Percentiles rank a stretch among this genome's conserved stretches.
Evolutionary conservation across 805 yeast genomes (phyloP).

Genomic region (Wickerhamomyces chaumierensis): DNA sequence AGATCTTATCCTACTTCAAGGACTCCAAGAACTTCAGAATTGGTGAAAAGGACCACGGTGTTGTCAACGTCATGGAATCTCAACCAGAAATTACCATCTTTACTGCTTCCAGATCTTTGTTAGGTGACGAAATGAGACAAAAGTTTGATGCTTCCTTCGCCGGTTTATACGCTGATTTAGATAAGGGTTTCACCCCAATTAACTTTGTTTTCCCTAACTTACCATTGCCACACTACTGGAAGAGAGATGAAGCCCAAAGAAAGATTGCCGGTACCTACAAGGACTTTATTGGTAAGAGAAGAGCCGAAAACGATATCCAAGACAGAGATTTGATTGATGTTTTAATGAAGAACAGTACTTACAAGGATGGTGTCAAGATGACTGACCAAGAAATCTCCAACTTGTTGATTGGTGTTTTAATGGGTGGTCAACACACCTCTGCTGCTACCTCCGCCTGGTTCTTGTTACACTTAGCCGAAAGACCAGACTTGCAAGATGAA

Average conservation of each 20-base stretch:
- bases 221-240: conserved; percentile 77
- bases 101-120: conserved; percentile 85
- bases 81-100: conserved; percentile 95
- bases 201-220: conserved; percentile 92
- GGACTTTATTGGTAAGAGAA: conserved; percentile 65
- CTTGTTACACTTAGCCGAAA: conserved; percentile 79
- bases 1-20: conserved; percentile 55
- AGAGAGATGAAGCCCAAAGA: conserved; percentile 81
- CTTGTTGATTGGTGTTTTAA: conserved; percentile 84
- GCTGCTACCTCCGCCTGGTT: conserved; percentile 96
- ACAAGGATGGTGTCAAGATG: conserved; percentile 91
- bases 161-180: conserved; percentile 76
- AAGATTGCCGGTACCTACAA: conserved; percentile 73
- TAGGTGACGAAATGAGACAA: conserved; percentile 86
- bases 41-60: conserved; percentile 31
- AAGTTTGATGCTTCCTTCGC: conserved; percentile 80
- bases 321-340: conserved; percentile 86
- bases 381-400: conserved; percentile 92
- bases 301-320: conserved; percentile 64
- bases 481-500: conserved; percentile 77
- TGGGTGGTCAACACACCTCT: conserved; percentile 99
- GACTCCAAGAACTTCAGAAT: conserved; percentile 37
- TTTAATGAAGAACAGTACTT: conserved; percentile 68
- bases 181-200: conserved; percentile 92
- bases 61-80: conserved; percentile 59